These are phyloP conservation scores for Graphilbum fragrans DNA, from an alignment of 2,329 filamentous ascomycete species.

Conservation along the genomic window DNA sequence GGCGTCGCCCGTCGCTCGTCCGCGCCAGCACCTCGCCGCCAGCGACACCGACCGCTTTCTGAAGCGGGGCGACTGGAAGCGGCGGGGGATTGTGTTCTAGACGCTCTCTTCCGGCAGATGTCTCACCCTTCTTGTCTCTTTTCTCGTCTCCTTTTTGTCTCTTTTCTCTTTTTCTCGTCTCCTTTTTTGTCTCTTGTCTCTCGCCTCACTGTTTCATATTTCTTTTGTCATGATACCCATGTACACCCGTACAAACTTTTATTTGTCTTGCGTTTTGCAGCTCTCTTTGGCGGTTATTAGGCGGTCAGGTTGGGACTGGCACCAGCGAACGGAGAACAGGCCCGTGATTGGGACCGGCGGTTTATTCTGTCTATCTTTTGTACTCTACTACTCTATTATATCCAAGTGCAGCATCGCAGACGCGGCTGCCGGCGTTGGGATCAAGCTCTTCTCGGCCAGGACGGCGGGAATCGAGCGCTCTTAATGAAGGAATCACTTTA, in stretches of 20 bases:
- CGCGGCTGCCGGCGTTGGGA: too few relatives aligned
- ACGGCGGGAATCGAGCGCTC: too few relatives aligned
- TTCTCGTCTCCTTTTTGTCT: constrained; percentile 1
- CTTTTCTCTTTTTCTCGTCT: background rate
- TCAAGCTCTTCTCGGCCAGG: too few relatives aligned
- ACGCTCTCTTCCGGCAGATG: background rate
- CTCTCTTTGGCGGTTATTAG: too few relatives aligned
- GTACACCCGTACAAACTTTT: background rate
- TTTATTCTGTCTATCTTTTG: too few relatives aligned
- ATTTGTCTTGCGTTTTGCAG: background rate
- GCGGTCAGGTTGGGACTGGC: too few relatives aligned
- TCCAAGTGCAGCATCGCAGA: too few relatives aligned
- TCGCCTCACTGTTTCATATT: background rate
- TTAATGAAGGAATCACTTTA: too few relatives aligned
- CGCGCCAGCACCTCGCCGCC: constrained; percentile 10
- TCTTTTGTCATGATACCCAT: constrained; percentile 9
- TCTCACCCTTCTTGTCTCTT: background rate
- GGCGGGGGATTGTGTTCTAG: constrained; percentile 20
- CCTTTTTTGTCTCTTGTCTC: background rate
- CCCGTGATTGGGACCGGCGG: too few relatives aligned
- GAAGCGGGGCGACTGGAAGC: constrained; percentile 23
- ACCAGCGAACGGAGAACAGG: too few relatives aligned
- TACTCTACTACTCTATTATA: too few relatives aligned
- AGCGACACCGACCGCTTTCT: constrained; percentile 16
- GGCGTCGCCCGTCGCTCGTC: constrained; percentile 7